These are phyloP conservation scores for Dactylonectria estremocensis DNA, from an alignment of 2,329 filamentous ascomycete genomes.

Conservation along the genomic window DNA sequence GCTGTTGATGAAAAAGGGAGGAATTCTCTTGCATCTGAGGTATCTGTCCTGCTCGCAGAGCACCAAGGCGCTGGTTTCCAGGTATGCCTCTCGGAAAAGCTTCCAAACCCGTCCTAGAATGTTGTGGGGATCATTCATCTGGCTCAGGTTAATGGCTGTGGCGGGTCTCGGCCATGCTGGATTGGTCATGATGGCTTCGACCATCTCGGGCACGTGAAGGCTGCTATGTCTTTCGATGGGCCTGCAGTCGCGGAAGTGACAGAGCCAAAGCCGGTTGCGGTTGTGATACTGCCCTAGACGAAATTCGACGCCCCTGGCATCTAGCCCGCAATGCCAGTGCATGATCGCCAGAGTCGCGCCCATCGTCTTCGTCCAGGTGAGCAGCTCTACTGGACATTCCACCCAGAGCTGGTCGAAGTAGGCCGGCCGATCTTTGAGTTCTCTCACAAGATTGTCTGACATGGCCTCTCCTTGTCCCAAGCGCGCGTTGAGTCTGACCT, in stretches of 20 bases:
- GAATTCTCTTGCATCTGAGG: neutral
- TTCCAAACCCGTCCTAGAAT: neutral
- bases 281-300: conserved; percentile 21
- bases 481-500: conserved; percentile 23
- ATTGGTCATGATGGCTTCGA: conserved; percentile 23
- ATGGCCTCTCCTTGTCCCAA: conserved; percentile 27
- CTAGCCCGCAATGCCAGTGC: conserved; percentile 44
- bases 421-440: conserved; percentile 31
- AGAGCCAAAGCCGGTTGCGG: conserved; percentile 39
- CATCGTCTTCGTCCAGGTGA: conserved; percentile 35
- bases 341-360: conserved; percentile 42
- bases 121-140: neutral
- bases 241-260: conserved; percentile 42
- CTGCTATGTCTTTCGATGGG: neutral
- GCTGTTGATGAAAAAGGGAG: conserved; percentile 18
- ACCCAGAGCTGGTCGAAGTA: conserved; percentile 43
- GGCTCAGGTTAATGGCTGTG: neutral
- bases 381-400: conserved; percentile 12
- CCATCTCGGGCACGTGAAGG: neutral
- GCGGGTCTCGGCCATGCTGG: conserved; percentile 34
- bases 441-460: neutral
- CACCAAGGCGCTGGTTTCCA: conserved; percentile 3
- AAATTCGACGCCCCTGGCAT: conserved; percentile 45
- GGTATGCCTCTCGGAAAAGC: conserved; percentile 12
- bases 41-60: neutral